A percentile compares a stretch with the other conserved stretches of the same genome.
phyloP scores from a whole-genome alignment of 768 basidiomycete species.

The Kockovaella imperatae region DNA sequence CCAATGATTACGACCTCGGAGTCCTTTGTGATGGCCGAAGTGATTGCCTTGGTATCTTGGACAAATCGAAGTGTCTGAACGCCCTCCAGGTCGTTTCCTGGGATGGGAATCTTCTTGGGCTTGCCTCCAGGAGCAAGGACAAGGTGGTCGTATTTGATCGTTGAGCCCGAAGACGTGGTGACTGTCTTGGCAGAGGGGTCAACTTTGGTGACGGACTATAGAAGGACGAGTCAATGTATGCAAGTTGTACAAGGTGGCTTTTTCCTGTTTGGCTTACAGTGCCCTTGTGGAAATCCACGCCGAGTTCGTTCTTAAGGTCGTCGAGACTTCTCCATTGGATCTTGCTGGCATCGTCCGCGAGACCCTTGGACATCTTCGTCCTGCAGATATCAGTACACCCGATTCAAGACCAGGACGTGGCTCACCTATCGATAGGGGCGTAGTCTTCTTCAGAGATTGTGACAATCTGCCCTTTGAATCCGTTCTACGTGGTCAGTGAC shows the following conservation, averaged over 20 bases:
- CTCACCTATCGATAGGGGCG: slow-evolving; percentile 73
- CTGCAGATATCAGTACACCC: slow-evolving; percentile 44
- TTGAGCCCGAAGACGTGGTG: slow-evolving; percentile 57
- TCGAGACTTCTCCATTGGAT: slow-evolving; percentile 64
- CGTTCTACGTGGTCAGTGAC: slow-evolving; percentile 52
- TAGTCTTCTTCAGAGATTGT: slow-evolving; percentile 70
- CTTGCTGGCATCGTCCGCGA: slow-evolving; percentile 69
- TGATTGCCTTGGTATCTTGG: slow-evolving; percentile 59
- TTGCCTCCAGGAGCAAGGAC: slow-evolving; percentile 70
- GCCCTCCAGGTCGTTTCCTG: slow-evolving; percentile 64
- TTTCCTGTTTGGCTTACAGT: slow-evolving; percentile 25
- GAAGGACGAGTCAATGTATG: not conserved
- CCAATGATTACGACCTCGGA: slow-evolving; percentile 80
- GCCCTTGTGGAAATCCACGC: slow-evolving; percentile 39
- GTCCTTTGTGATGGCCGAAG: slow-evolving; percentile 49
- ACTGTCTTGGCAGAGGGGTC: slow-evolving; percentile 60
- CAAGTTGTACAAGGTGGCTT: not conserved
- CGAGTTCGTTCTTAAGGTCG: slow-evolving; percentile 60
- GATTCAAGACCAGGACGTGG: not conserved
- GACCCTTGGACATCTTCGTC: slow-evolving; percentile 80
- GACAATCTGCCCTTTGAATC: slow-evolving; percentile 67
- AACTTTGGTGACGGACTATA: slow-evolving; percentile 60
- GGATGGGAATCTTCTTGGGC: slow-evolving; percentile 67
- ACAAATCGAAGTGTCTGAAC: slow-evolving; percentile 68
- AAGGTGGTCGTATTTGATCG: slow-evolving; percentile 62